A percentile compares a stretch with the other conserved stretches of the same genome.
phyloP scores from a whole-genome alignment of 2,329 filamentous ascomycete genomes.

The Trichoderma arundinaceum region DNA sequence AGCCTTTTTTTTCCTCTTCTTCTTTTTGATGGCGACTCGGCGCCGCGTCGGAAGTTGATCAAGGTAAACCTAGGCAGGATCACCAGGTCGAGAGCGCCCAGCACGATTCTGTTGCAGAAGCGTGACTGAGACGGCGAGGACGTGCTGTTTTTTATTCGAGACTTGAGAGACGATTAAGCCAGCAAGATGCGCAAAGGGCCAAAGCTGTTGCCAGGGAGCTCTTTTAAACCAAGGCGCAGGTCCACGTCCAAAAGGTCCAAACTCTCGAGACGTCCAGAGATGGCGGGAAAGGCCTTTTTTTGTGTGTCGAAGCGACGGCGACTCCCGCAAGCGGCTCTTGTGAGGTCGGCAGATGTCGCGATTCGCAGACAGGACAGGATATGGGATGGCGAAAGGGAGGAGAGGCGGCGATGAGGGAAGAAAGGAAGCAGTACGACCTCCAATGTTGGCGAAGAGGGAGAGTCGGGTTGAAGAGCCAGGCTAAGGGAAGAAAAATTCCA shows the following conservation, averaged over 20 bases:
- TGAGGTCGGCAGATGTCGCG: slow-evolving; percentile 11
- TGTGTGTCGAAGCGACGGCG: slow-evolving; percentile 6
- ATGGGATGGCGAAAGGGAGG: slow-evolving; percentile 5
- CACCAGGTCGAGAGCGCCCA: neutral
- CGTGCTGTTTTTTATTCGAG: neutral
- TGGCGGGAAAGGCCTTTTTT: slow-evolving; percentile 11
- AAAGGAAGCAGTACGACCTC: slow-evolving; percentile 24
- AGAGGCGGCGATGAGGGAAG: slow-evolving; percentile 33
- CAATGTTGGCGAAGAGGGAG: slow-evolving; percentile 30
- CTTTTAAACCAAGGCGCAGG: slow-evolving; percentile 7
- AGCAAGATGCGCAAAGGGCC: slow-evolving; percentile 23
- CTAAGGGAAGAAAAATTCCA: slow-evolving; percentile 32
- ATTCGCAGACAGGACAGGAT: slow-evolving; percentile 13
- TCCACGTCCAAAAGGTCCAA: slow-evolving; percentile 29
- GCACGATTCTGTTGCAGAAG: neutral
- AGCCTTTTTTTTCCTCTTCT: neutral
- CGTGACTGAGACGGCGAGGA: slow-evolving; percentile 7
- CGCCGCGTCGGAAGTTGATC: slow-evolving; percentile 2
- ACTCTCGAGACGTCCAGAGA: slow-evolving; percentile 23
- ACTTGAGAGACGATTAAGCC: slow-evolving; percentile 6
- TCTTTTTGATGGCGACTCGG: slow-evolving; percentile 13
- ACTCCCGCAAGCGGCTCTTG: slow-evolving; percentile 29
- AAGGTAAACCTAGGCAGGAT: neutral
- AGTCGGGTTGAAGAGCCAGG: slow-evolving; percentile 29
- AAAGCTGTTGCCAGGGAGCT: slow-evolving; percentile 10